Base-by-base conservation (phyloP, 2,329 filamentous ascomycete genomes). In the Fusarium keratoplasticum region DNA sequence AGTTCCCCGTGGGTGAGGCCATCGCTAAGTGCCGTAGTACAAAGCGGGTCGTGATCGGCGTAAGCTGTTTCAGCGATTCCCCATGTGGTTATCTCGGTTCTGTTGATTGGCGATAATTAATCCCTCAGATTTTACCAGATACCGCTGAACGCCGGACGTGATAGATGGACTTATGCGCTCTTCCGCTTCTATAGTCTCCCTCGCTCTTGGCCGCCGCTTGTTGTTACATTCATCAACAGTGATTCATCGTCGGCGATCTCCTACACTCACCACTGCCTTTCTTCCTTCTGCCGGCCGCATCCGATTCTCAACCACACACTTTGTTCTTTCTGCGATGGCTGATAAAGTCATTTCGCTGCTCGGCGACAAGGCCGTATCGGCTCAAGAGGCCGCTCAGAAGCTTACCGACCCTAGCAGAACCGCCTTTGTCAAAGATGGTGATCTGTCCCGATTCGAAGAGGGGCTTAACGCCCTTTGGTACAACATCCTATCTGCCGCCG, bases 11-110 rank as follows among this genome's bases (percentile, higher is more conserved):
- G 60, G 58, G 13, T 36, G n/a, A 40, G n/a, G 20, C 74, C 74
- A 61, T 31, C 58, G 20, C 10, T 38, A 58, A 64, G 55, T 66
- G 42, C 61, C 69, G 52, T 59, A 50, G n/a, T 14, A 9, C 18
- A 18, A 58, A 67, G 70, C 59, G 64, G 59, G 67, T 59, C 47
- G 52, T 20, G 74, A 76, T 77, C 75, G 75, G 54, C 75, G 70
- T 58, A 59, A 61, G 42, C 16, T 44, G 73, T 72, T 76, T 74
- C 71, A 68, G 33, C 4, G 22, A 57, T 52, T 27, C 27, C 58
- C 70, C 75, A 76, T 76, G 75, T 76, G 74, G 63, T 64, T 66
- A 57, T 67, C 68, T 71, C 52, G 50, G 66, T 64, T 58, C 20
- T 22, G 44, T 22, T 76, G 58, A 76, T 76, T 76, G 72, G 73